Base-by-base conservation (phyloP, 768 basidiomycete genomes). In the Pilatotrama ljubarskyi region DNA sequence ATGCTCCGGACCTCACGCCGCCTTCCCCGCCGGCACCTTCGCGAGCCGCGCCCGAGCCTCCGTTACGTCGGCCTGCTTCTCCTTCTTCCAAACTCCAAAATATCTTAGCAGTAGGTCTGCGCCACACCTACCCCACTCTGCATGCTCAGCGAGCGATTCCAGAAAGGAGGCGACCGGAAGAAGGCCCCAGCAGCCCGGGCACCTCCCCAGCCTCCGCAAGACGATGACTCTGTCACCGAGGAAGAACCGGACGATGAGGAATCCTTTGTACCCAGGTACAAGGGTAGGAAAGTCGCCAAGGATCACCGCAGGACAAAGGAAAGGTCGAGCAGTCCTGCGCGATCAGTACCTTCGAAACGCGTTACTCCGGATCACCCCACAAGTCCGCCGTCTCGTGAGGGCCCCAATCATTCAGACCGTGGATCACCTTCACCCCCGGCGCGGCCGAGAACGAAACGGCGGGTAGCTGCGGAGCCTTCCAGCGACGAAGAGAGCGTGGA, bases 401-500 rank as follows among this genome's bases (percentile, higher is more conserved):
- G 56, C 53, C 42, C 41, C 51, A 57, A 48, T 11, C 49, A 36
- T 22, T 43, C 62, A 32, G 47, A 40, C 20, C 42, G 47, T 24
- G 35, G 20, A 1, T 79, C 82, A 3, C 81, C 84, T n/a, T 80
- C 84, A 11, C 61, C 64, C 17, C 61, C 61, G 25, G 54, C 57
- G 25, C 68, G 75, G 26, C 79, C 80, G 8, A 83, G 87, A 59
- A 73, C 65, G 24, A 79, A 80, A 64, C 65, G 73, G 24, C 68
- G 59, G 36, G 64, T 62, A 41, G 48, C 14, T 0, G 41, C 63
- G 10, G 70, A 75, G 20, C 77, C 78, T 17, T 80, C 49, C 37
- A 61, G 79, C 59, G 83, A 84, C 55, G 81, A 82, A 50, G 85
- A 87, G 66, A 88, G 85, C 66, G 86, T 85, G 63, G 77, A 74